Evolutionary conservation across 1,284 basidiomycete species (phyloP).

Genomic region (Heterobasidion irregulare): DNA sequence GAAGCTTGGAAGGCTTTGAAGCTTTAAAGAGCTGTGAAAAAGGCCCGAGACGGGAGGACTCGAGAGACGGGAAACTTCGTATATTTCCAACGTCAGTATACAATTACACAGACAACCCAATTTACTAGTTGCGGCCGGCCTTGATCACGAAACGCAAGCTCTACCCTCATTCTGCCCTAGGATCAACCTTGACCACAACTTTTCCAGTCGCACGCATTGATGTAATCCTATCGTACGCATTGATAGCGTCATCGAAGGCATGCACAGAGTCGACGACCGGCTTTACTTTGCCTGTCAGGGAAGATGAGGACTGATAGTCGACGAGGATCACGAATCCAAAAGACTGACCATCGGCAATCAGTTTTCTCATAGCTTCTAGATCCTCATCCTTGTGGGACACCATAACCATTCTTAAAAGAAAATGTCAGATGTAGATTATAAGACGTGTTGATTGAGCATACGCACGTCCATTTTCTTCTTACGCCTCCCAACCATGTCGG

Average conservation of each 20-base stretch:
- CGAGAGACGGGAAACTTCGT: too few species aligned
- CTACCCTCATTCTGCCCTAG: neutral
- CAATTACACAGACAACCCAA: too few species aligned
- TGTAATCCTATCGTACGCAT: constrained; percentile 56
- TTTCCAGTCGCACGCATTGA: constrained; percentile 53
- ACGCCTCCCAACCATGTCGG: constrained; percentile 42
- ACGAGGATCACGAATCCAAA: neutral
- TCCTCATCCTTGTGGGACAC: constrained; percentile 24
- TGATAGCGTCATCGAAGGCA: constrained; percentile 43
- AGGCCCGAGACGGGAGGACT: too few species aligned
- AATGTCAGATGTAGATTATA: neutral
- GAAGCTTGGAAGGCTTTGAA: too few species aligned
- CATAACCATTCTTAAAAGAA: constrained; percentile 19
- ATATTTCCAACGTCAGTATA: too few species aligned
- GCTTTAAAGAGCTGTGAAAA: neutral
- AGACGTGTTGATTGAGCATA: constrained; percentile 1
- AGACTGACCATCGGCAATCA: constrained; percentile 34
- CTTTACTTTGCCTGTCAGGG: constrained; percentile 37
- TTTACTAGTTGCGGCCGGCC: too few species aligned
- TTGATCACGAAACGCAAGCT: neutral
- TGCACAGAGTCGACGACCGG: constrained; percentile 55
- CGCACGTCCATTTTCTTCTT: constrained; percentile 33
- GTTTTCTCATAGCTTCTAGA: constrained; percentile 26
- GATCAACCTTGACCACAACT: constrained; percentile 39
- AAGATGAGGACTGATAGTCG: neutral